A percentile compares a stretch with the other conserved stretches of the same genome.
These are phyloP conservation scores for Sarcocystis neurona DNA, from an alignment of 169 alveolate species.

Conservation along the genomic window DNA sequence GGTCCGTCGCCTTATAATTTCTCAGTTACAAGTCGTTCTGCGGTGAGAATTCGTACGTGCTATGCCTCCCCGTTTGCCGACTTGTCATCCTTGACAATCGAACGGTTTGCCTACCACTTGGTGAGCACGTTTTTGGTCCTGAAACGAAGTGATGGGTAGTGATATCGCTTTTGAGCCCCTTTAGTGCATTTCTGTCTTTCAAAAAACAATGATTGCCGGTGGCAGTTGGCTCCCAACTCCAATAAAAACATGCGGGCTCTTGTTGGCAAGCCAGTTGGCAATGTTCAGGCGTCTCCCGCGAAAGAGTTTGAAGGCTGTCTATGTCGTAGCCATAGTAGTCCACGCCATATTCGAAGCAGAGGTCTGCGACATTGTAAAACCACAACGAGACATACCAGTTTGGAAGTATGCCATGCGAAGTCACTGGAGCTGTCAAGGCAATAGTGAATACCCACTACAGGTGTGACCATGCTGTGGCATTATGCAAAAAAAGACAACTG, in stretches of 20 bases:
- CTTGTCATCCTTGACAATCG: background rate
- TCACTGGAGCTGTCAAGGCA: background rate
- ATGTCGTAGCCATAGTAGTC: slow-evolving; percentile 26
- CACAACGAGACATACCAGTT: background rate
- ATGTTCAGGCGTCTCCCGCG: background rate
- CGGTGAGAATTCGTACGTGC: no score
- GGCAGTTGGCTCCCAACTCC: slow-evolving; percentile 11
- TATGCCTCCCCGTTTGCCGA: background rate
- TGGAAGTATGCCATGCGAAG: background rate
- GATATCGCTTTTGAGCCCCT: background rate
- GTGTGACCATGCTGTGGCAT: background rate
- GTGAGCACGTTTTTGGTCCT: background rate
- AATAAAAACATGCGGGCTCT: background rate
- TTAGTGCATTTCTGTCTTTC: background rate
- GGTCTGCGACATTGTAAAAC: background rate
- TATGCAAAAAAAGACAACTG: background rate
- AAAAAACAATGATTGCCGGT: background rate
- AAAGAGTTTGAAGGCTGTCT: background rate
- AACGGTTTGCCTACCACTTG: background rate
- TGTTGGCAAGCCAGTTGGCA: slow-evolving; percentile 6
- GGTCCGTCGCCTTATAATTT: no score
- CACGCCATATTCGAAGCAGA: slow-evolving; percentile 4
- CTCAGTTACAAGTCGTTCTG: no score
- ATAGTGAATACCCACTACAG: background rate
- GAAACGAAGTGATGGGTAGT: background rate